Evolutionary conservation across 352 stramenopile genomes (phyloP), one percentile per base, ranked within the genome.

Genomic region (Phytophthora pini): DNA sequence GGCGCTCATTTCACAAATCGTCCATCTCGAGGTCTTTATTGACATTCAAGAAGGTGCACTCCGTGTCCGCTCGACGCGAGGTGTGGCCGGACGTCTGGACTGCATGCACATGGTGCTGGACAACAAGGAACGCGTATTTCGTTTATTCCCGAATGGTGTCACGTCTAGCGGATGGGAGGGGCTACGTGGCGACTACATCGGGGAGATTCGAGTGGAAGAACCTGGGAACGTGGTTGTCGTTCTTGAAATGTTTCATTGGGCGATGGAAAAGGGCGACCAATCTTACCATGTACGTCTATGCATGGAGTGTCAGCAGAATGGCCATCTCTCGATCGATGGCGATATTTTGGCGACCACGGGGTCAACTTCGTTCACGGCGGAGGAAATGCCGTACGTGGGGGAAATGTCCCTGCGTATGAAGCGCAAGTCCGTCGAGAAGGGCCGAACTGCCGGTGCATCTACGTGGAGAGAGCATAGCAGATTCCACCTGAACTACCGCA

Each of bases 121-220:
- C 52, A 71, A 73, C 24, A 86, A 80, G 34, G 81, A 80, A 34
- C 80, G 80, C 15, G 68, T 89, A 45, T 90, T 86, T 63, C 82
- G 80, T 4, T 47, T 85, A 22, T 79, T 86, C 15, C 71, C 77
- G 22, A 87, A 90, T 57, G 84, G 84, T 41, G 57, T 77, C 34
- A 56, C 79, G 24, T 75, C 82, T 20, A 68, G 56, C 22, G 66
- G 24, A 55, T 53, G 26, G 67, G 59, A 32, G 81, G 82, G 9
- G 74, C 87, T 59, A 80, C 31, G 72, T 50, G 84, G 84, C 26
- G 82, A 93, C 67, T 93, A 93, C 51, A 57, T 87, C 27, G 84
- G 74, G 11, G 71, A 76, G 45, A 83, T 88, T 45, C 75, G 75
- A n/a, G 66, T 82, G 17, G 77, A 88, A 43, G 64, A 55, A 6